Evolutionary conservation across 208 protist genomes (phyloP).

Genomic region (Trypanosoma grayi): DNA sequence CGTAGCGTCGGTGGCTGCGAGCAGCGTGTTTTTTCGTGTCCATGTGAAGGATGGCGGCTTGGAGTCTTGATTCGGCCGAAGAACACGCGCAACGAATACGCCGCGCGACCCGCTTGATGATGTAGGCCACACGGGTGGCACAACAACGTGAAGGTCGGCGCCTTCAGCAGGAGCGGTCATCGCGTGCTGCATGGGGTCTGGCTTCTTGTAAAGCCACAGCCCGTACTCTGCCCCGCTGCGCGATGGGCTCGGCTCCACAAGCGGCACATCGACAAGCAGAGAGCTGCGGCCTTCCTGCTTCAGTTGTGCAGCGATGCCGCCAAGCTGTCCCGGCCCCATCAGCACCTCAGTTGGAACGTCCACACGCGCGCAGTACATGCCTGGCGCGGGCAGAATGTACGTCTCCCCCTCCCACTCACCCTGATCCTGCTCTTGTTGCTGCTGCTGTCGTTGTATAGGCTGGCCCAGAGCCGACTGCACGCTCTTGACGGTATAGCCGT

Average conservation of each 20-base stretch:
- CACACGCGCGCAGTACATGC: constrained; percentile 19
- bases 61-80: not conserved
- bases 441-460: too few species aligned
- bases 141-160: constrained; percentile 2
- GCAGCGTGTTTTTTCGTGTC: constrained; percentile 4
- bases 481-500: not conserved
- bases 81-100: constrained; percentile 17
- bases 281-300: not conserved
- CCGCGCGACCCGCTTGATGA: not conserved
- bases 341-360: not conserved
- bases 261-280: constrained; percentile 12
- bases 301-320: not conserved
- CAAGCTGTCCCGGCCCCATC: not conserved
- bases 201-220: constrained; percentile 11
- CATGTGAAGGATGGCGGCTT: constrained; percentile 6
- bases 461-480: constrained; percentile 6
- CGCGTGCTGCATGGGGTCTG: constrained; percentile 4
- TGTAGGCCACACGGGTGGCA: constrained; percentile 15
- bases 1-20: not conserved
- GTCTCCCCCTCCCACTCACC: not conserved
- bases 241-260: not conserved
- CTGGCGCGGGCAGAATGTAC: not conserved
- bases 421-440: too few species aligned
- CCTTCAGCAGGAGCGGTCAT: not conserved
- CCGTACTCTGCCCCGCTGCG: constrained; percentile 23